Percentiles rank a stretch among this genome's conserved stretches.
Conservation (phyloP, 257 asterid species). For the Rhazya stricta region DNA sequence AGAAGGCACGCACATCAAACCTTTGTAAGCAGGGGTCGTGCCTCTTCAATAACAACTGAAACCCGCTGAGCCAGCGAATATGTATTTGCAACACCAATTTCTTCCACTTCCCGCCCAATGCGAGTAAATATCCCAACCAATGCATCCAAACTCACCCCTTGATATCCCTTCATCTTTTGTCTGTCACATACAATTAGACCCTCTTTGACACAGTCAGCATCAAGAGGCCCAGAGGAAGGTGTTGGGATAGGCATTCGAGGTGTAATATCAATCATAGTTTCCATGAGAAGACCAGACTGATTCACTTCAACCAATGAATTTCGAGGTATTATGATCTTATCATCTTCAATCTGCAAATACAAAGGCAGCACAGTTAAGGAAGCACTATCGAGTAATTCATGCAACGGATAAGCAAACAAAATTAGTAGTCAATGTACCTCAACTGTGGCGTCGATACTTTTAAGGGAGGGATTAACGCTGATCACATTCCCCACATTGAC, state of each 20-base stretch:
- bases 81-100: conserved; percentile 69
- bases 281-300: conserved; percentile 99
- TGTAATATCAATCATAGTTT: conserved; percentile 88
- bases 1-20: conserved; percentile 44
- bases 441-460: conserved; percentile 74
- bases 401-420: conserved; percentile 1
- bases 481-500: conserved; percentile 85
- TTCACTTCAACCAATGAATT: conserved; percentile 95
- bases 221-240: conserved; percentile 85
- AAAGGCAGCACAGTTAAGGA: neutral
- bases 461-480: conserved; percentile 80
- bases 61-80: conserved; percentile 70
- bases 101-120: conserved; percentile 89
- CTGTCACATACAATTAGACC: conserved; percentile 89
- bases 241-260: conserved; percentile 79
- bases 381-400: neutral
- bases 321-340: conserved; percentile 70
- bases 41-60: conserved; percentile 71
- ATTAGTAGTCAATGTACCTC: conserved; percentile 47
- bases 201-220: conserved; percentile 63
- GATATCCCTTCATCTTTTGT: conserved; percentile 73
- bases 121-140: conserved; percentile 97
- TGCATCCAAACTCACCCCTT: conserved; percentile 96
- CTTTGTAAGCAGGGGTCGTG: conserved; percentile 79
- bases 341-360: conserved; percentile 75